Evolutionary conservation across 257 asterid species (phyloP).

Genomic region (Solanum phureja): DNA sequence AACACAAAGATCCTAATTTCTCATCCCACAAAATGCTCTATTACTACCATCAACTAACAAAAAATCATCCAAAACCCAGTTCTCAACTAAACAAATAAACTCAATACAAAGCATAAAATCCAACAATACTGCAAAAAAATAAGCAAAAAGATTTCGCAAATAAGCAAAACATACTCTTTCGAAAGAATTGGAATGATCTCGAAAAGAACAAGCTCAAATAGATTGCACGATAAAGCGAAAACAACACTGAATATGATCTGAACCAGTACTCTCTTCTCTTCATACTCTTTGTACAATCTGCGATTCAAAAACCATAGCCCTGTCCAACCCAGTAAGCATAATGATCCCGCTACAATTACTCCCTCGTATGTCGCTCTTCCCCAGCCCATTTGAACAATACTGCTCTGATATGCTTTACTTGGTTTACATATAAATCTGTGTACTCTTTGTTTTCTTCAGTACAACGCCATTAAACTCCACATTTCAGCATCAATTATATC

Average conservation of each 20-base stretch:
- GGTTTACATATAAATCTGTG: not conserved
- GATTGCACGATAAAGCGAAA: conserved; percentile 92
- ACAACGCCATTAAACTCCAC: not conserved
- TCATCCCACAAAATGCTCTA: not conserved
- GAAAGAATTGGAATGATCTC: conserved; percentile 90
- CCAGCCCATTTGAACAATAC: conserved; percentile 54
- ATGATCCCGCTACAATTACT: conserved; percentile 65
- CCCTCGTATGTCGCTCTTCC: conserved; percentile 65
- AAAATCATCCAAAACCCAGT: not conserved
- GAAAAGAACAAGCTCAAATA: conserved; percentile 87
- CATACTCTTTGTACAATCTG: conserved; percentile 91
- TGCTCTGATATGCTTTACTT: not conserved
- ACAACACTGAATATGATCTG: conserved; percentile 97
- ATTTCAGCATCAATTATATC: not conserved
- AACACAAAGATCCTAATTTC: not conserved
- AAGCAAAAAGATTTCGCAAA: not conserved
- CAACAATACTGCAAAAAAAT: not conserved
- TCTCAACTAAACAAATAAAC: not conserved
- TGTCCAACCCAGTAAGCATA: conserved; percentile 74
- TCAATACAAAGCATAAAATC: not conserved
- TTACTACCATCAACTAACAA: not conserved
- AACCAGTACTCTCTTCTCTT: conserved; percentile 86
- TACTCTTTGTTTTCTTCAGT: not conserved
- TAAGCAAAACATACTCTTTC: conserved; percentile 37
- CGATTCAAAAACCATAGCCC: conserved; percentile 93